phyloP scores from a whole-genome alignment of 2,329 filamentous ascomycete species.

The Chlorencoelia australis region DNA sequence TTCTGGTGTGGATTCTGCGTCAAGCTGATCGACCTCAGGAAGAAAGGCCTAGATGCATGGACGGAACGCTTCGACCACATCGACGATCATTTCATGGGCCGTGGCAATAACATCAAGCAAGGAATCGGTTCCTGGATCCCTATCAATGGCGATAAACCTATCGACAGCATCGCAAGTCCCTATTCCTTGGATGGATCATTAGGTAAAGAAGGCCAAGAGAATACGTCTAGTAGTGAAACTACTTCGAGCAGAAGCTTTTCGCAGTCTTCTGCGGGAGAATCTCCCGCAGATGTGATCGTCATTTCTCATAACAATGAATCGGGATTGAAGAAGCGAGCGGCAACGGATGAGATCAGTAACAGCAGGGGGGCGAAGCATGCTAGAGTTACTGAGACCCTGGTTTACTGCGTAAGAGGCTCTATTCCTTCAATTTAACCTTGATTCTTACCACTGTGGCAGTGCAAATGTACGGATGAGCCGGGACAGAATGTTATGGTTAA shows the following conservation, averaged over 20 bases:
- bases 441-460: conserved; percentile 11
- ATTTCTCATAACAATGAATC: conserved; percentile 1
- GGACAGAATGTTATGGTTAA: conserved; percentile 12
- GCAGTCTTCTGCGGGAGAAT: conserved; percentile 5
- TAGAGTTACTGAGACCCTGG: conserved; percentile 7
- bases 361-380: conserved; percentile 8
- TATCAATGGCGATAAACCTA: conserved; percentile 18
- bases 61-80: conserved; percentile 63
- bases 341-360: conserved; percentile 4
- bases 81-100: conserved; percentile 56
- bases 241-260: conserved; percentile 4
- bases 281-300: conserved; percentile 6
- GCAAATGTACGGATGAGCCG: conserved; percentile 13
- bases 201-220: not conserved
- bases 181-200: conserved; percentile 1
- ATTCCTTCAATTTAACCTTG: not conserved
- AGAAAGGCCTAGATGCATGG: conserved; percentile 44
- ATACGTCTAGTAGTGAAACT: conserved; percentile 1
- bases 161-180: conserved; percentile 8
- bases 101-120: conserved; percentile 29
- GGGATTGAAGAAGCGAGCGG: conserved; percentile 6
- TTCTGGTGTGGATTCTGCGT: conserved; percentile 89
- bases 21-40: conserved; percentile 37
- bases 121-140: conserved; percentile 46
- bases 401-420: conserved; percentile 17